Conservation (phyloP, 805 yeast species). For the Lipomyces yamadae region DNA sequence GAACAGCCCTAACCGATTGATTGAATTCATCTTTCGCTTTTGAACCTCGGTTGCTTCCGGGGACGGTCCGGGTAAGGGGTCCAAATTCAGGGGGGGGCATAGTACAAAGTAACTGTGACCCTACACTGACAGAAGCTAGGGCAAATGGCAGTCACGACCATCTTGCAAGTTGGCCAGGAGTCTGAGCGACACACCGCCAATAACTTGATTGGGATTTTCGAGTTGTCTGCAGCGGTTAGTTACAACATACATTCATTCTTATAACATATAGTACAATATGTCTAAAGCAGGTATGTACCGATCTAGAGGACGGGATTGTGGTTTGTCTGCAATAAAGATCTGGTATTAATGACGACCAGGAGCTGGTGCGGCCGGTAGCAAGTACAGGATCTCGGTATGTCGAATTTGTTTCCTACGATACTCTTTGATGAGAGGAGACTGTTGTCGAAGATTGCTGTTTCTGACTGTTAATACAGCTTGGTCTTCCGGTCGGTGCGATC, state of each 20-base stretch:
- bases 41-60: too few species aligned
- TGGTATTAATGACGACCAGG: constrained; percentile 51
- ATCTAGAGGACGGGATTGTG: background rate
- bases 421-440: background rate
- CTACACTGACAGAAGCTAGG: background rate
- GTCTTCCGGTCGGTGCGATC: constrained; percentile 99
- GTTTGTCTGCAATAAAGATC: background rate
- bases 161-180: too few species aligned
- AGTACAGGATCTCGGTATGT: constrained; percentile 99
- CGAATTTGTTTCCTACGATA: background rate
- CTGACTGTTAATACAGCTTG: constrained; percentile 62
- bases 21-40: too few species aligned
- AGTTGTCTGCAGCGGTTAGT: background rate
- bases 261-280: constrained; percentile 15
- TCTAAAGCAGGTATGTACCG: constrained; percentile 22
- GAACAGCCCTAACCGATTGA: too few species aligned
- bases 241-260: background rate
- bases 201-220: background rate
- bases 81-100: background rate
- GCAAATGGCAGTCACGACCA: constrained; percentile 2
- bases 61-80: background rate
- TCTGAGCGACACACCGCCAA: background rate
- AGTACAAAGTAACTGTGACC: too few species aligned
- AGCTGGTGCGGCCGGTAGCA: constrained; percentile 98
- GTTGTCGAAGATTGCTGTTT: background rate